A percentile compares a stretch with the other conserved stretches of the same genome.
Conservation (phyloP, 768 basidiomycete species). For the Serendipita vermifera region DNA sequence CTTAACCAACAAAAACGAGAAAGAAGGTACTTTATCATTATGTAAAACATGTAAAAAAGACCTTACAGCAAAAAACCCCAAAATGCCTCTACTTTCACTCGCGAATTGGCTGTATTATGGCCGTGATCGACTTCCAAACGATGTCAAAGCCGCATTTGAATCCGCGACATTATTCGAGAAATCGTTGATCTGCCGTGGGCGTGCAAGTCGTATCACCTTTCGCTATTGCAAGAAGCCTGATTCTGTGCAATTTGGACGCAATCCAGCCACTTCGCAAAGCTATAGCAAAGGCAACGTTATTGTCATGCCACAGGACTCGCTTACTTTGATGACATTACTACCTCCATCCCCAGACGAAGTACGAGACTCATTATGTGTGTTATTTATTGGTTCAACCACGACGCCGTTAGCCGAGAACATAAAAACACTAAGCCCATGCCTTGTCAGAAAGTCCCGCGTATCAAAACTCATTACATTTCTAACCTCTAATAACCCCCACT, state of each 20-base stretch:
- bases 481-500: background rate
- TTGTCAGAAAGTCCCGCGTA: background rate
- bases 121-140: no score
- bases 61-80: no score
- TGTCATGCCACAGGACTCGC: slow-evolving; percentile 3
- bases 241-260: background rate
- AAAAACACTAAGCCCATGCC: background rate
- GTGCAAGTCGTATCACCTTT: background rate
- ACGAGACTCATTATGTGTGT: background rate
- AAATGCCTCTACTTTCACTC: no score
- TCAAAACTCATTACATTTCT: background rate
- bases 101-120: no score
- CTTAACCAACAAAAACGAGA: no score
- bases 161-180: no score
- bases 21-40: no score
- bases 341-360: slow-evolving; percentile 5
- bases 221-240: background rate
- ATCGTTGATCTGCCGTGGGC: background rate
- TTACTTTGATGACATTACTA: background rate
- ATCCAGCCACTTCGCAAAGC: background rate
- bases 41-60: no score
- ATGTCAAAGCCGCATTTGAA: no score
- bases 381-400: no score
- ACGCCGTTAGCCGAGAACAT: no score
- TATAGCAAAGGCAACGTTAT: slow-evolving; percentile 10